A percentile compares a stretch with the other conserved stretches of the same genome.
Evolutionary conservation across 164 flowering plant species (phyloP).

Genomic region (Aristolochia californica): DNA sequence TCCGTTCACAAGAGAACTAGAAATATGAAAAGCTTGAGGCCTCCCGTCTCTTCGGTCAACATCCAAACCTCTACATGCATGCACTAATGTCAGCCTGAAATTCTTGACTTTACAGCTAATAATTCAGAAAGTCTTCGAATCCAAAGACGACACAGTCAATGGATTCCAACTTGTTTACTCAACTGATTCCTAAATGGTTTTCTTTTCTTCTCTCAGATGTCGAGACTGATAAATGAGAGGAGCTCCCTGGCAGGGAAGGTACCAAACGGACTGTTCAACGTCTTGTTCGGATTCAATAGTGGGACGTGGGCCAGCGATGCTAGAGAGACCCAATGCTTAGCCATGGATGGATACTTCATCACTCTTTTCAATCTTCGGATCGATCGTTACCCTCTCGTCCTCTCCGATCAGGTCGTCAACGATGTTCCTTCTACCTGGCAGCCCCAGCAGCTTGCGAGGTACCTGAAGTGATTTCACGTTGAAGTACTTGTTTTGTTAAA

Average conservation of each 20-base stretch:
- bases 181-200: not conserved
- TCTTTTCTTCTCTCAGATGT: constrained; percentile 38
- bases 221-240: constrained; percentile 54
- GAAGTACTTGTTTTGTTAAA: not conserved
- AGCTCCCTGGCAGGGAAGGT: constrained; percentile 50
- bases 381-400: constrained; percentile 44
- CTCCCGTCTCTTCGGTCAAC: no score
- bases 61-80: no score
- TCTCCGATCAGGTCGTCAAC: constrained; percentile 45
- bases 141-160: no score
- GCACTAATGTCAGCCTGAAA: no score
- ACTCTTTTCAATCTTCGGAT: constrained; percentile 43
- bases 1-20: no score
- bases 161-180: no score
- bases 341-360: constrained; percentile 58
- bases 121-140: no score
- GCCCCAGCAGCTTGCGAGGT: constrained; percentile 71
- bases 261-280: constrained; percentile 65
- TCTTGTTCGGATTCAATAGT: constrained; percentile 59
- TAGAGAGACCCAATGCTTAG: constrained; percentile 43
- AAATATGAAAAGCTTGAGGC: no score
- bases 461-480: not conserved
- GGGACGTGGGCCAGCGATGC: constrained; percentile 72
- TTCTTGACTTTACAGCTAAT: no score
- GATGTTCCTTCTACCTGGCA: constrained; percentile 78